These are phyloP conservation scores for Coprinopsis sp. DNA, from an alignment of 768 basidiomycete genomes.

Conservation along the genomic window DNA sequence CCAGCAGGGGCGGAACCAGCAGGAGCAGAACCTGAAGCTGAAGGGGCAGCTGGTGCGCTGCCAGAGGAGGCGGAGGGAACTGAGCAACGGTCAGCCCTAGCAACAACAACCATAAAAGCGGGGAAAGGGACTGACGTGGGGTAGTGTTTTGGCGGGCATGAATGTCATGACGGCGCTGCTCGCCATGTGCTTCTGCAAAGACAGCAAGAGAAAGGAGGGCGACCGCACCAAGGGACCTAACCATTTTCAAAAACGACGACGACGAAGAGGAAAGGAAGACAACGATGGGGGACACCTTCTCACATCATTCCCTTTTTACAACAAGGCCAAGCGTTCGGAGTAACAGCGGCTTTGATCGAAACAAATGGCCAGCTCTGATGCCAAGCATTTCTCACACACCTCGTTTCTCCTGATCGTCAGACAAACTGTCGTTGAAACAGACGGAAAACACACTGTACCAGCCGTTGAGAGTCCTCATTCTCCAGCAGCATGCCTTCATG, in stretches of 20 bases:
- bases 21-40: too few species aligned
- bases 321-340: neutral
- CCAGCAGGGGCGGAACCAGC: too few species aligned
- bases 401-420: too few species aligned
- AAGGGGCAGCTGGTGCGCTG: too few species aligned
- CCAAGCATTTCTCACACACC: too few species aligned
- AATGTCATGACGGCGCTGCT: slow-evolving; percentile 9
- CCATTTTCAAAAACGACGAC: slow-evolving; percentile 26
- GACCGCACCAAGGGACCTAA: slow-evolving; percentile 18
- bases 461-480: too few species aligned
- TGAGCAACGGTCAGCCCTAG: too few species aligned
- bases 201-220: slow-evolving; percentile 34
- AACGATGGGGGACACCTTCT: neutral
- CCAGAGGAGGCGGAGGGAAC: too few species aligned
- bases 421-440: too few species aligned
- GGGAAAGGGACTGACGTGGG: slow-evolving; percentile 2
- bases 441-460: too few species aligned
- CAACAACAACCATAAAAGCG: slow-evolving; percentile 1
- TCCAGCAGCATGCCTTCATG: too few species aligned
- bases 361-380: slow-evolving; percentile 6
- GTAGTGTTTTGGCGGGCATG: slow-evolving; percentile 3
- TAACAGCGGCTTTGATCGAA: too few species aligned
- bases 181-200: slow-evolving; percentile 36
- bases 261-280: neutral
- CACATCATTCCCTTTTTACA: neutral